These are phyloP conservation scores for Hypholoma fasciculare DNA, from an alignment of 768 basidiomycete species.

Conservation along the genomic window DNA sequence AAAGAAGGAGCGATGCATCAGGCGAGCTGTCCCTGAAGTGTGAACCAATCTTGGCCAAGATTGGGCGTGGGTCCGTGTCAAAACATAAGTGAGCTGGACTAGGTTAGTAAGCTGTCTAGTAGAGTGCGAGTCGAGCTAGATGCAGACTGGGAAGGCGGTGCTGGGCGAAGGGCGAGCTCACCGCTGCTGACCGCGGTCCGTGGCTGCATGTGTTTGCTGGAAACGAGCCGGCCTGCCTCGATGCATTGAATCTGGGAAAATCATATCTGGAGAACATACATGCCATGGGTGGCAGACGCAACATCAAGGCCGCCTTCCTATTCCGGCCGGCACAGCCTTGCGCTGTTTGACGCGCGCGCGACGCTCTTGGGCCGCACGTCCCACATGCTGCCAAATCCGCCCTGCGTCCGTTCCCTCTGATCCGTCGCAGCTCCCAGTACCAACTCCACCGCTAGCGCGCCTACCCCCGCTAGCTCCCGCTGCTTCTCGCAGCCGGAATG, in stretches of 20 bases:
- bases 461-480: background rate
- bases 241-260: constrained; percentile 8
- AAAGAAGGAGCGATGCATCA: constrained; percentile 23
- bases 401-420: constrained; percentile 3
- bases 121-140: background rate
- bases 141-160: background rate
- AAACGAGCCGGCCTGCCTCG: background rate
- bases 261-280: constrained; percentile 8
- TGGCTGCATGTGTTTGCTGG: no score
- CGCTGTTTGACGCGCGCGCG: constrained; percentile 1
- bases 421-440: background rate
- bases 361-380: constrained; percentile 6
- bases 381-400: constrained; percentile 6
- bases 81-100: constrained; percentile 16
- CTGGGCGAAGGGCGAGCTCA: background rate
- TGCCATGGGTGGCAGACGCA: background rate
- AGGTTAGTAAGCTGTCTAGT: background rate
- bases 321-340: background rate
- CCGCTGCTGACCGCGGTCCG: background rate
- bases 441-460: background rate
- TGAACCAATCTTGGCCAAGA: constrained; percentile 22
- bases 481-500: constrained; percentile 12
- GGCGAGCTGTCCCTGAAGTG: constrained; percentile 34
- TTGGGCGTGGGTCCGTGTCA: constrained; percentile 16
- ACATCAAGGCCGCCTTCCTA: background rate